Base-by-base conservation (phyloP, 805 yeast species). In the Zygotorulaspora florentina region DNA sequence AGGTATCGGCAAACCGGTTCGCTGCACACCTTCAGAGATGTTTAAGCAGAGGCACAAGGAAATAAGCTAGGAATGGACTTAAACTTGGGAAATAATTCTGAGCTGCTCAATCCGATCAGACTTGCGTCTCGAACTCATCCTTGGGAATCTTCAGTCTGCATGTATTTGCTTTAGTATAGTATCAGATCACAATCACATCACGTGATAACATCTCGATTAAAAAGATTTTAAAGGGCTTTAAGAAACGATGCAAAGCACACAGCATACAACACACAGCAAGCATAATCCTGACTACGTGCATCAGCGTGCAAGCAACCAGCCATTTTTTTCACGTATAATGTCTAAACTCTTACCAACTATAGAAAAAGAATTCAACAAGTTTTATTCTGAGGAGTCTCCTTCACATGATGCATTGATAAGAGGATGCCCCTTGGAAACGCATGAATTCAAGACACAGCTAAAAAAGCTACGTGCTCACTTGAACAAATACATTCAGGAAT, bases 1-100 rank as follows among this genome's bases (percentile, higher is more conserved):
- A 83, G 57, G 84, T 91, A 7, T 91, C 96, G 0, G 96, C 96
- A 1, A 84, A 87, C 31, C 71, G 99, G 47, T 90, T 87, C 72
- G 97, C 98, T 2, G 89, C 87, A 35, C 99, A 91, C 66, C 74
- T 91, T 26, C 95, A 89, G 61, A 80, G 96, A 56, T 91, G 99
- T 62, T 66, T 89, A 18, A 87, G 87, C 36, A 85, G 96, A 10
- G 75, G 86, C 47, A 71, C 72, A 20, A 68, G 81, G 52, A 70
- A 74, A 51, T 69, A 47, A 56, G n/a, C 50, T 17, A 28, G 12
- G 17, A 29, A 3, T 9, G 17, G 3, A 7, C 18, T 8, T 13
- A 30, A 7, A 26, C 15, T n/a, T 29, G 6, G 8, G 15, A 29
- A 12, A 9, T 9, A 13, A 6, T 6, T 29, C 15, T 29, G 8